Base-by-base conservation (phyloP, 2,329 filamentous ascomycete species). In the Alternaria tenuissima region DNA sequence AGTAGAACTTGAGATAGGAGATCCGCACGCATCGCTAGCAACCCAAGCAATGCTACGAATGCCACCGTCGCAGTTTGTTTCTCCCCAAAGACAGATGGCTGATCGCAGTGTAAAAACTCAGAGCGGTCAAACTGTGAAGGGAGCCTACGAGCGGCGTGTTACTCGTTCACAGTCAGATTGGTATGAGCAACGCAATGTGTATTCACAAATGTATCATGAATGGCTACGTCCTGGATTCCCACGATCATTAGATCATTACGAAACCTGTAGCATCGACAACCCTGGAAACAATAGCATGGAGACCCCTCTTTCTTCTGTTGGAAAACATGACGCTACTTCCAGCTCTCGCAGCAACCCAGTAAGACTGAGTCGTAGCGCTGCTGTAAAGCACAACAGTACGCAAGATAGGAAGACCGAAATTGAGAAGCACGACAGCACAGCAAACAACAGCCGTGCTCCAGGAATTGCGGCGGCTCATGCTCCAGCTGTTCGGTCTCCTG, bases 321-420 rank as follows among this genome's bases (percentile, higher is more conserved):
- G 20, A 20, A 1, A 49, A 16, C 8, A 26, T 6, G 30, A 18
- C 8, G 3, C 20, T 24, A 16, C 34, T 2, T 20, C 14, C 5
- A 20, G 30, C 20, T 7, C 20, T 49, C 46, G 32, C 4, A 30
- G 16, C 34, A 24, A 48, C 2, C 20, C 36, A 14, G 14, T 48
- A 8, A 20, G 54, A 5, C 5, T 57, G 12, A 47, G 20, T 24
- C 54, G 47, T n/a, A 47, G 28, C 5, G 20, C 20, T 32, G 28
- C 54, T n/a, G 30, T 57, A 28, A 57, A 43, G 42, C 49, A n/a
- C 12, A 36, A n/a, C 1, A 61, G 16, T 16, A 48, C 16, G 6
- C 32, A 22, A 14, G n/a, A 26, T n/a, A 24, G 3, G 7, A 18
- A 9, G 5, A 9, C 16, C 1, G 9, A 5, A 8, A 24, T 20